Evolutionary conservation across 139 green algal genomes (phyloP), one percentile per base, ranked within the genome.

Genomic region (Dunaliella primolecta): DNA sequence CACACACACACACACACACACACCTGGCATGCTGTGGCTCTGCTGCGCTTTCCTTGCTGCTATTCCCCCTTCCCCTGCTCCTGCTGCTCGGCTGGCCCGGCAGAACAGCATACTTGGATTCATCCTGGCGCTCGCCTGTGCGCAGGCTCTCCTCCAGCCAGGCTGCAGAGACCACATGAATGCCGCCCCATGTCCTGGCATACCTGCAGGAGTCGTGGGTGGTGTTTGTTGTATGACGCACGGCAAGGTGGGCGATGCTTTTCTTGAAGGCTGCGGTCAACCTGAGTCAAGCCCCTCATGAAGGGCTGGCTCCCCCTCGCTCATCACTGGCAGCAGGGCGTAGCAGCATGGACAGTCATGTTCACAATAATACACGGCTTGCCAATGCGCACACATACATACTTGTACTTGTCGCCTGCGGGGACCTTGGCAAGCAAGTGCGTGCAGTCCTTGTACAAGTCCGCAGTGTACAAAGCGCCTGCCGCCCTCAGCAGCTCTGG

Each of bases 401-500:
- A 80, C 75, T 80, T 80, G 75, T 80, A 80, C 75, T 80, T 80
- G 11, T 36, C 21, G 30, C 75, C 75, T 11, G 2, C 11, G 30
- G 75, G 46, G n/a, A 27, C 32, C 30, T 38, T 32, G 29, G 75
- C 75, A 23, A 80, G n/a, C 29, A 80, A 33, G 30, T 80, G 75
- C 33, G 75, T 80, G 27, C n/a, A 32, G 30, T 80, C 75, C 75
- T 80, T 80, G 75, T 80, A 33, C 21, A 80, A 30, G 33, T 80
- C 75, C 30, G 75, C 75, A 11, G 75, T 80, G 75, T 80, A 80
- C n/a, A 36, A 36, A n/a, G 75, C 75, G 33, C 75, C 75, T 11
- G 29, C 75, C 33, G 29, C 75, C 30, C 36, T 80, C 2, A 80
- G 7, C n/a, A 38, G 75, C 33, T 80, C 75, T 80, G 75, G 75